Evolutionary conservation across 768 basidiomycete genomes (phyloP), one percentile per base, ranked within the genome.

Genomic region (Scleroderma bovista): DNA sequence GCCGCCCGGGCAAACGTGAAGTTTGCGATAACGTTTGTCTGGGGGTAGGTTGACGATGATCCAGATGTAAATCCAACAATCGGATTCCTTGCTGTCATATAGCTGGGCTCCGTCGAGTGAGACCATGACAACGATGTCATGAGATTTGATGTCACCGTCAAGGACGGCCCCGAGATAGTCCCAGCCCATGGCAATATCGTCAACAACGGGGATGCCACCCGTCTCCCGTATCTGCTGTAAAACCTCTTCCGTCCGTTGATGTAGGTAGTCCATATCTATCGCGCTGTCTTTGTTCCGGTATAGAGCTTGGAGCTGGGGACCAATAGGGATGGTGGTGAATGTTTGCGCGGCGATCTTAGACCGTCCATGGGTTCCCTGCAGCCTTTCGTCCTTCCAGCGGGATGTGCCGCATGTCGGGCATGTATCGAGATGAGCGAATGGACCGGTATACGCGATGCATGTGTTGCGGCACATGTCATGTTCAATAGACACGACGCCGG

Each of bases 41-140:
- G 70, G 74, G 0, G 51, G 20, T 1, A 67, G 47, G 48, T 72
- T 65, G 0, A 69, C 12, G 1, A 76, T 37, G 1, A 76, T 48
- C 70, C 69, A 73, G 1, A 75, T 70, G 12, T 60, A 64, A 0
- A 70, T 59, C 66, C 69, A 70, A n/a, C 57, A 60, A 17, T 60
- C 59, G 3, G 72, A 64, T 29, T 29, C 26, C 26, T 29, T 29
- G 26, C 26, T 29, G 26, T 29, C 26, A 29, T 29, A 29, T 29
- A 77, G 64, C 50, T 77, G 74, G 0, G 69, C 66, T 1, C 74
- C 71, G 45, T 77, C 69, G 8, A 73, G 54, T 0, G 71, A 75
- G 0, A 68, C 49, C 48, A 72, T 59, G 2, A 75, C 53, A 6
- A 72, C 44, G 1, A 65, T 64, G 34, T 75, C 67, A 1, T 53